These are phyloP conservation scores for Coccomyxa sp. DNA, from an alignment of 139 green algal species.

Conservation along the genomic window DNA sequence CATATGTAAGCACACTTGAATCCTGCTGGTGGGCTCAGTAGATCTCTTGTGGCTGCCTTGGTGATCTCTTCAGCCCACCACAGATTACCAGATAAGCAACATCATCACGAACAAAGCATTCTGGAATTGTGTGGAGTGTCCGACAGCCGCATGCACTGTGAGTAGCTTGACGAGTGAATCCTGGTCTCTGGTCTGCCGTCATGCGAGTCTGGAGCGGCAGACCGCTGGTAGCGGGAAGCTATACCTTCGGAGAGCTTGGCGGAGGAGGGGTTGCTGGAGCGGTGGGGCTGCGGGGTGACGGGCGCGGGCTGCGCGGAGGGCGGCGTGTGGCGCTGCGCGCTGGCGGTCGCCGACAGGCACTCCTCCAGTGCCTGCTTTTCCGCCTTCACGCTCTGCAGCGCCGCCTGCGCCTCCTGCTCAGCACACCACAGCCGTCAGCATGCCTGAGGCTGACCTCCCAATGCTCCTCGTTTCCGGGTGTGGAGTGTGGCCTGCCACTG, in stretches of 20 bases:
- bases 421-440: background rate
- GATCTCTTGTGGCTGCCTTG: too few relatives aligned
- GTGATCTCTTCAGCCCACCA: too few relatives aligned
- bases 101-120: too few relatives aligned
- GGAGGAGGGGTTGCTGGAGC: background rate
- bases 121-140: too few relatives aligned
- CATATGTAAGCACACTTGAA: too few relatives aligned
- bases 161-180: too few relatives aligned
- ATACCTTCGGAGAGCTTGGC: background rate
- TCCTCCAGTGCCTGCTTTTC: slow-evolving; percentile 21
- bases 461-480: background rate
- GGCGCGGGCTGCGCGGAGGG: background rate
- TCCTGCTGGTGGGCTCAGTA: too few relatives aligned
- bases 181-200: too few relatives aligned
- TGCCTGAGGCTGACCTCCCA: background rate
- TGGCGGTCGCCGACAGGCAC: background rate
- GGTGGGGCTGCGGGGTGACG: background rate
- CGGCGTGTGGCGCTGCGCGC: background rate
- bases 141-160: too few relatives aligned
- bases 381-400: slow-evolving; percentile 15
- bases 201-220: too few relatives aligned
- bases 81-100: too few relatives aligned
- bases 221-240: too few relatives aligned
- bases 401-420: background rate
- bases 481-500: background rate